Evolutionary conservation across 208 protist species (phyloP).

Genomic region (Leishmania turanica): DNA sequence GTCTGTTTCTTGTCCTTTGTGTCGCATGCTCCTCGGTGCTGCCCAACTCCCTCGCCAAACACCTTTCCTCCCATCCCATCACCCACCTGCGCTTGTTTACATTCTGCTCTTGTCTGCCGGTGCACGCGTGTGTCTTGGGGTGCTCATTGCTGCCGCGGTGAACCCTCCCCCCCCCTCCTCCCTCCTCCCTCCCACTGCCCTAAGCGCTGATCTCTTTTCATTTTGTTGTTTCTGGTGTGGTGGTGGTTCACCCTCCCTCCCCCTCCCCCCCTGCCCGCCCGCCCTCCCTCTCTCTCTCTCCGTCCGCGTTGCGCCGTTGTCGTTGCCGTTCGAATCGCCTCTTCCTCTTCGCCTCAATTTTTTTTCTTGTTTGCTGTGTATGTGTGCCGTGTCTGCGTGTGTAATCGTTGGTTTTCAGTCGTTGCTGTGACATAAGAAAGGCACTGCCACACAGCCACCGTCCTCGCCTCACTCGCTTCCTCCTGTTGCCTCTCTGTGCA

Average conservation of each 20-base stretch:
- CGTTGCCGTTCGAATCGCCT: background rate
- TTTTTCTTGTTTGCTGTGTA: background rate
- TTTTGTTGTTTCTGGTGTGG: background rate
- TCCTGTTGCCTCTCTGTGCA: too few relatives aligned
- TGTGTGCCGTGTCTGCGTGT: too few relatives aligned
- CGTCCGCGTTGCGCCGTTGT: too few relatives aligned
- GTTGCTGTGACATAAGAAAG: too few relatives aligned
- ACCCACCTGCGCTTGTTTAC: background rate
- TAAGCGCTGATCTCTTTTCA: background rate
- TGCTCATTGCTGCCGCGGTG: background rate
- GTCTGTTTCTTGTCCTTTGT: background rate
- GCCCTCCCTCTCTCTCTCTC: too few relatives aligned
- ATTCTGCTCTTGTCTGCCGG: background rate
- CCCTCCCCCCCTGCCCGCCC: too few relatives aligned
- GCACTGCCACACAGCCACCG: too few relatives aligned
- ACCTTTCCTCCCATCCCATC: background rate
- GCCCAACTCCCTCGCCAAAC: background rate
- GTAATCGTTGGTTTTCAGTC: too few relatives aligned
- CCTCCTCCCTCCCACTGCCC: background rate
- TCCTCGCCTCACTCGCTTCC: too few relatives aligned
- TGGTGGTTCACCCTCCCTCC: background rate
- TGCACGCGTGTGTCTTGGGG: conserved; percentile 6
- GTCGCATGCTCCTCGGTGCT: background rate
- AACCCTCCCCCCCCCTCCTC: background rate
- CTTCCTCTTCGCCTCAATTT: background rate